phyloP scores from a whole-genome alignment of 1,284 basidiomycete species.

The Hypsizygus ulmarius region DNA sequence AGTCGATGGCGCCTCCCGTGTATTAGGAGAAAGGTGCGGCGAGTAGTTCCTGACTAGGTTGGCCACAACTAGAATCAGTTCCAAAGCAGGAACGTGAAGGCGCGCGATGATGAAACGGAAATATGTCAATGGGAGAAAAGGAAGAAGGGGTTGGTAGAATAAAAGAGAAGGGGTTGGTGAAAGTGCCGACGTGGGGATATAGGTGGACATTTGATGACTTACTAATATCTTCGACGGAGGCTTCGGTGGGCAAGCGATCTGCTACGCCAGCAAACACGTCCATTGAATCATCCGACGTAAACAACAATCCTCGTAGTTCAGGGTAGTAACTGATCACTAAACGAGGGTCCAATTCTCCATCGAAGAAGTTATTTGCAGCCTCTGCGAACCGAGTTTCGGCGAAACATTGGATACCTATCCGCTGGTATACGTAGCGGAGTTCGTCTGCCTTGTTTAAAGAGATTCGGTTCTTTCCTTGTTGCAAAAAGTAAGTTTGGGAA shows the following conservation, averaged over 20 bases:
- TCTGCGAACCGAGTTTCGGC: constrained; percentile 73
- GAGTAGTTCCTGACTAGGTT: constrained; percentile 91
- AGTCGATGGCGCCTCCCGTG: constrained; percentile 63
- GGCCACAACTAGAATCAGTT: constrained; percentile 75
- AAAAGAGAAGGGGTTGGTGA: not conserved
- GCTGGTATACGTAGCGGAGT: constrained; percentile 72
- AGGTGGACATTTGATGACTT: constrained; percentile 40
- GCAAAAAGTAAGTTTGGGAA: constrained; percentile 3
- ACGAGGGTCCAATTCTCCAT: constrained; percentile 73
- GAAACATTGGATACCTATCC: constrained; percentile 72
- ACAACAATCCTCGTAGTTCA: constrained; percentile 59
- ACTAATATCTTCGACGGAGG: constrained; percentile 75
- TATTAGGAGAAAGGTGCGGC: constrained; percentile 74
- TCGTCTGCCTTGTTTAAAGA: constrained; percentile 51
- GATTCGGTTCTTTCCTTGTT: not conserved
- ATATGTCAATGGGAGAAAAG: constrained; percentile 28
- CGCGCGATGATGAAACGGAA: constrained; percentile 20
- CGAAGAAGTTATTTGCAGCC: constrained; percentile 70
- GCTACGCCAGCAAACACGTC: constrained; percentile 68
- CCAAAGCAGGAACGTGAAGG: constrained; percentile 37
- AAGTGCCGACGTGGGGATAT: constrained; percentile 4
- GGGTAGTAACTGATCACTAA: constrained; percentile 76
- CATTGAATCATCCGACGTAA: constrained; percentile 44
- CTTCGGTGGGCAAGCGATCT: constrained; percentile 60
- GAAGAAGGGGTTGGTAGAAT: constrained; percentile 18